Base-by-base conservation (phyloP, 2,329 filamentous ascomycete genomes). In the Simplicillium sp. region DNA sequence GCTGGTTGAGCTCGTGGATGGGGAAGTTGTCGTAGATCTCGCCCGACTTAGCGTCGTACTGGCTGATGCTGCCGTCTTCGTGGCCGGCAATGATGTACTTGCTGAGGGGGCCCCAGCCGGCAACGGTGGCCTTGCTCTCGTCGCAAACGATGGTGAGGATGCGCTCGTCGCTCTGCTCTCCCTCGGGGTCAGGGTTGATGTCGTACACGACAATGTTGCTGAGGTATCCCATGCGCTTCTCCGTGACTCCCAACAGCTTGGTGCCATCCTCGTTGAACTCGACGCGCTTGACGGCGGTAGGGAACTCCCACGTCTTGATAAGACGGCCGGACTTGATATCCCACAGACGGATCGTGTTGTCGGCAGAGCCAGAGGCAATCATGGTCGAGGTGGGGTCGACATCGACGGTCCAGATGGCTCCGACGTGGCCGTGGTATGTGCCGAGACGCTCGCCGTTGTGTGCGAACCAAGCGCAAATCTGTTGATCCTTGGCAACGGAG, bases 301-400 rank as follows among this genome's bases (percentile, higher is more conserved):
- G 82, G 69, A 96, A 96, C 53, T 98, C 89, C 92, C 92, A 98
- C 43, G 84, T 86, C 81, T 97, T 96, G 58, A 98, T 77, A 61
- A 86, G 83, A 62, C 86, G 87, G 61, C 92, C 92, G 13, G 84
- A 85, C 76, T 88, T 85, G 62, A 96, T 77, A 61, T 98, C 88
- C 92, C 92, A 98, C 57, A 98, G 76, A 58, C 89, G 82, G 67
- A 98, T 90, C 35, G 90, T 96, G 75, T 97, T 97, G 72, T 98
- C 92, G 66, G 92, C 92, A 54, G 89, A 92, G 56, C 92, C 92
- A 46, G 87, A 94, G 59, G 90, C 92, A 60, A 97, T 82, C 59
- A 98, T 79, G 56, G 85, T 87, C 49, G 84, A 86, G 56, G 88
- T 88, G 50, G 90, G 89, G 70, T 95, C 87, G 59, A 95, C 84